These are phyloP conservation scores for Exophiala mesophila DNA, from an alignment of 2,329 filamentous ascomycete genomes.

Conservation along the genomic window DNA sequence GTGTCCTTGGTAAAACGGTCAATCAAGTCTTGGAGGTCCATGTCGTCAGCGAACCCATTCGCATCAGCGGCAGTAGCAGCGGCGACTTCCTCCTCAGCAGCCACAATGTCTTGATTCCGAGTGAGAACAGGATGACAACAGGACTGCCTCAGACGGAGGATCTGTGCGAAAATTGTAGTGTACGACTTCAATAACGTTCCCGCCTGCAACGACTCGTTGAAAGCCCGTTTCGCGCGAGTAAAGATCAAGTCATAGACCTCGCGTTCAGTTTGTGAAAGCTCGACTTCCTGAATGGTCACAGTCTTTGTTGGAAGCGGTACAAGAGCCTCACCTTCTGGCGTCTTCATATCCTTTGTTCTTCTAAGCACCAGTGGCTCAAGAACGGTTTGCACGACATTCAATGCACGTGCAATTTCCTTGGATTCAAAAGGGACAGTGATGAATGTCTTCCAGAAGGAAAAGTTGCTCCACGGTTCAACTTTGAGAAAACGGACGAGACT, in stretches of 20 bases:
- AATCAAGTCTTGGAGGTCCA: constrained; percentile 86
- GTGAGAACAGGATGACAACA: constrained; percentile 92
- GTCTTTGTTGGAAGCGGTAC: constrained; percentile 77
- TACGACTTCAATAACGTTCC: constrained; percentile 93
- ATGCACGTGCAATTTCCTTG: constrained; percentile 84
- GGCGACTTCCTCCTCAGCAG: constrained; percentile 78
- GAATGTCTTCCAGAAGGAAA: constrained; percentile 98
- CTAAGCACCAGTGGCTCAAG: constrained; percentile 92
- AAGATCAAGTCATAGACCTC: constrained; percentile 93
- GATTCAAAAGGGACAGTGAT: constrained; percentile 97
- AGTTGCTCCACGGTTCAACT: constrained; percentile 97
- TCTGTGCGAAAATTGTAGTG: constrained; percentile 95
- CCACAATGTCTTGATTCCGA: constrained; percentile 74
- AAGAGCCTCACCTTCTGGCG: constrained; percentile 73
- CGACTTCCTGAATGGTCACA: constrained; percentile 80
- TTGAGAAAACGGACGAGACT: constrained; percentile 86
- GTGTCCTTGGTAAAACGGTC: constrained; percentile 71
- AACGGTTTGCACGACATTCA: constrained; percentile 96
- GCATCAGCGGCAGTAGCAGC: constrained; percentile 63
- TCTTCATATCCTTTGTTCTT: constrained; percentile 97
- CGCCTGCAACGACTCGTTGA: constrained; percentile 80
- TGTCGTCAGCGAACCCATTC: constrained; percentile 83
- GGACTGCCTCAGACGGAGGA: constrained; percentile 83
- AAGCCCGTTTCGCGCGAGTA: constrained; percentile 72
- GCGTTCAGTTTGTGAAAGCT: constrained; percentile 76